Evolutionary conservation across 306 rosid genomes (phyloP).

Genomic region (Senna tora): DNA sequence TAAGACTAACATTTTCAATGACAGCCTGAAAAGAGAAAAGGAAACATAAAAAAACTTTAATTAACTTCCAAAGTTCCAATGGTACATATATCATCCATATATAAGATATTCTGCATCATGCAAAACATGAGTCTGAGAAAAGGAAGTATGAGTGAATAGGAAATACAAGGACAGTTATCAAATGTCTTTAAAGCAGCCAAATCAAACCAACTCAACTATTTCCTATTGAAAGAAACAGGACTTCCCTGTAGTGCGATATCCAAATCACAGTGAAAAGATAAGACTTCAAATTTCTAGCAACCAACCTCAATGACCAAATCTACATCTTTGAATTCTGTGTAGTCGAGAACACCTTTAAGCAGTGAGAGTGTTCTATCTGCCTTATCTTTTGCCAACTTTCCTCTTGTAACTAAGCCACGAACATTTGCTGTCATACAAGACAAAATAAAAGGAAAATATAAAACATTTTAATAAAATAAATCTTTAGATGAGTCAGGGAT

Average conservation of each 20-base stretch:
- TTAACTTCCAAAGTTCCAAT: conserved; percentile 25
- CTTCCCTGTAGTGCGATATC: background rate
- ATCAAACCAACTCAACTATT: conserved; percentile 15
- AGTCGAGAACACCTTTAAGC: conserved; percentile 88
- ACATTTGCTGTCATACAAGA: conserved; percentile 67
- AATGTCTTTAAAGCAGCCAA: conserved; percentile 27
- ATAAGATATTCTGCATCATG: conserved; percentile 16
- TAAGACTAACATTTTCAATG: conserved; percentile 79
- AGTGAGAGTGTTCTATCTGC: conserved; percentile 63
- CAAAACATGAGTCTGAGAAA: conserved; percentile 14
- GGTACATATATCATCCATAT: background rate
- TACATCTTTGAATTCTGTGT: conserved; percentile 77
- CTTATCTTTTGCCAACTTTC: conserved; percentile 72
- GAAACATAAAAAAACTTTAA: conserved; percentile 17
- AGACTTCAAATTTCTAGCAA: conserved; percentile 15
- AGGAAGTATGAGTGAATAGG: conserved; percentile 1
- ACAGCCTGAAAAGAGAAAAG: conserved; percentile 72
- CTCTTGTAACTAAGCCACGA: conserved; percentile 61
- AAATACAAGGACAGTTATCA: conserved; percentile 1
- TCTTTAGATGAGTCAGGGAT: conserved; percentile 21
- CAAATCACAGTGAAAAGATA: background rate
- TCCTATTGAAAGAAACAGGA: conserved; percentile 14
- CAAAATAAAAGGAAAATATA: conserved; percentile 23
- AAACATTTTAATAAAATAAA: conserved; percentile 5
- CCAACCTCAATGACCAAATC: conserved; percentile 95